These are phyloP conservation scores for Chrysanthemum lavandulifolium DNA, from an alignment of 129 eudicot species.

Conservation along the genomic window DNA sequence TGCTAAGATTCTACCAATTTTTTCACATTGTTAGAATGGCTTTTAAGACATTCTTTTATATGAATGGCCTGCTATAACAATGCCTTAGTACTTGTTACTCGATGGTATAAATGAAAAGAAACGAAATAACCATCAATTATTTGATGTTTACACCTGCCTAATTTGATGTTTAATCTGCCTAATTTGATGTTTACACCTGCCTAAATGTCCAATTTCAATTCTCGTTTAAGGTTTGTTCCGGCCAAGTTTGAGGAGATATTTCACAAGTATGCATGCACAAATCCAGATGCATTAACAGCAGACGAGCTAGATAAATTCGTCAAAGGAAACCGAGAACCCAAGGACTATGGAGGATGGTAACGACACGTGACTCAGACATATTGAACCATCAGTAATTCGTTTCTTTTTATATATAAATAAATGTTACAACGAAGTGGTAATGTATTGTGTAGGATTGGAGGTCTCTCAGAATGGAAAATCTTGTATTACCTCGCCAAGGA, in stretches of 20 bases:
- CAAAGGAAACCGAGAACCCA: constrained; percentile 68
- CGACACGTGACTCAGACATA: not conserved
- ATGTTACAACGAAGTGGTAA: too few relatives aligned
- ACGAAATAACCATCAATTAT: too few relatives aligned
- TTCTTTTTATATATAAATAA: not conserved
- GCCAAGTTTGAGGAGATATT: constrained; percentile 78
- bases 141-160: too few relatives aligned
- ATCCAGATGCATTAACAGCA: constrained; percentile 47
- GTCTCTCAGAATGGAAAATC: constrained; percentile 66
- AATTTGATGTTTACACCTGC: too few relatives aligned
- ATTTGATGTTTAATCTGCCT: too few relatives aligned
- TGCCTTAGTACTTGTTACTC: too few relatives aligned
- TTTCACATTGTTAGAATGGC: too few relatives aligned
- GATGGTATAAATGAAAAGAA: too few relatives aligned
- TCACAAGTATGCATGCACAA: constrained; percentile 54
- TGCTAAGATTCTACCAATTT: too few relatives aligned
- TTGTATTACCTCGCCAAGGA: constrained; percentile 59
- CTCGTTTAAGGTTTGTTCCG: constrained; percentile 47
- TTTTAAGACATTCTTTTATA: too few relatives aligned
- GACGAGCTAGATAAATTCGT: constrained; percentile 56
- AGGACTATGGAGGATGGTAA: constrained; percentile 70
- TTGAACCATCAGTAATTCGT: not conserved
- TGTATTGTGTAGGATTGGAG: constrained; percentile 49
- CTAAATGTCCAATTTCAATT: too few relatives aligned
- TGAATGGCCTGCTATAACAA: too few relatives aligned